Percentiles rank a stretch among this genome's conserved stretches.
Conservation (phyloP, 352 stramenopile species). For the Blastocystis hominis region DNA sequence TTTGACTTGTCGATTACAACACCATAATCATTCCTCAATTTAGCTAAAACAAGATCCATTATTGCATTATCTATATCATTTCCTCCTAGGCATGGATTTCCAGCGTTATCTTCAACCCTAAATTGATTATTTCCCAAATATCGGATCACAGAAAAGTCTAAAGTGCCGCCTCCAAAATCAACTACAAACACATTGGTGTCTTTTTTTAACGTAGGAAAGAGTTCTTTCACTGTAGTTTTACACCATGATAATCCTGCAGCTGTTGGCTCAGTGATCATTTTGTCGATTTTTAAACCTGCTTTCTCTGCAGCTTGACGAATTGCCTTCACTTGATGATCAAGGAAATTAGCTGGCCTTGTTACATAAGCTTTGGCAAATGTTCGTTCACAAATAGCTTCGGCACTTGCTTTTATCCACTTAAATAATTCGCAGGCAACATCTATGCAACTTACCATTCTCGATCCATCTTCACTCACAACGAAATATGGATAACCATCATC, state of each 20-base stretch:
- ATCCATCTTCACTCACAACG: background rate
- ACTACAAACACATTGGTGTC: background rate
- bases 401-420: background rate
- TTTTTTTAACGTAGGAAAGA: background rate
- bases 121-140: background rate
- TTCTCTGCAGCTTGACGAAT: background rate
- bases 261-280: background rate
- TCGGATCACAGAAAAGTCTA: background rate
- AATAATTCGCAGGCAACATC: constrained; percentile 30
- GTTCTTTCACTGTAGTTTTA: background rate
- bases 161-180: constrained; percentile 26
- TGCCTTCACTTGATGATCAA: background rate
- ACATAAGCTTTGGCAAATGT: background rate
- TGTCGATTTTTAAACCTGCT: background rate
- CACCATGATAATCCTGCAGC: constrained; percentile 29
- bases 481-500: constrained; percentile 30
- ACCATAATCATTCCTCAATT: constrained; percentile 63
- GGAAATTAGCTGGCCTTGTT: constrained; percentile 7
- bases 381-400: background rate
- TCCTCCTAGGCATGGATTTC: constrained; percentile 61
- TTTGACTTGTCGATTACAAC: background rate
- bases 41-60: constrained; percentile 76
- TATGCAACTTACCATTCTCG: background rate
- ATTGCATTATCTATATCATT: constrained; percentile 72
- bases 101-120: constrained; percentile 1